Evolutionary conservation across 108 stramenopile species (phyloP).

Genomic region (Phaeodactylum tricornutum): DNA sequence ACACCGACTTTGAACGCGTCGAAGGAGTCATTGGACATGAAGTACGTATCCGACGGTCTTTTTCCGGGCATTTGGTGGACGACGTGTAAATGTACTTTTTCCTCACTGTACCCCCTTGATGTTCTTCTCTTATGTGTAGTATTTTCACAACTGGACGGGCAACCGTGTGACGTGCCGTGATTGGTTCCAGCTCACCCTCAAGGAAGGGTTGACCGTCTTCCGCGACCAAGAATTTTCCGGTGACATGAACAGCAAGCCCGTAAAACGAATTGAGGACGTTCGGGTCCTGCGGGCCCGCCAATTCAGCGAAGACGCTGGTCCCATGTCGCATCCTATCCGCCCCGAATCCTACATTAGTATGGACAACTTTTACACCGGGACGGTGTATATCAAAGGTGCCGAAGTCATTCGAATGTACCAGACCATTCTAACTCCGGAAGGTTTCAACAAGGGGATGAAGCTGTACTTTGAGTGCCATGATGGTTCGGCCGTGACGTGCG

Average conservation of each 20-base stretch:
- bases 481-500: constrained; percentile 93
- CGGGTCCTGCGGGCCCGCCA: constrained; percentile 72
- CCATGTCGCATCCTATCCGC: constrained; percentile 95
- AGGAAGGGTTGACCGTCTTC: constrained; percentile 98
- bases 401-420: constrained; percentile 96
- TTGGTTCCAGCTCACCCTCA: constrained; percentile 98
- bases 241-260: constrained; percentile 86
- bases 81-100: background rate
- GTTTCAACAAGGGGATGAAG: constrained; percentile 97
- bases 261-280: constrained; percentile 93
- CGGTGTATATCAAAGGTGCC: constrained; percentile 88
- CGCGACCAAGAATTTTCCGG: constrained; percentile 83
- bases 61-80: no score
- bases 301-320: constrained; percentile 82
- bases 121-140: constrained; percentile 11
- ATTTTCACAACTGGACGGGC: constrained; percentile 97
- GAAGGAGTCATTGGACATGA: constrained; percentile 91
- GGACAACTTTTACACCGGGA: constrained; percentile 88
- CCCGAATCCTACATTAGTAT: constrained; percentile 93
- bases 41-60: background rate
- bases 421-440: constrained; percentile 77
- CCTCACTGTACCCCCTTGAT: background rate
- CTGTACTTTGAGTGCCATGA: constrained; percentile 93
- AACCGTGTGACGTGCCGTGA: constrained; percentile 97
- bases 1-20: constrained; percentile 87